These are phyloP conservation scores for Malus domestica DNA, from an alignment of 306 rosid genomes.

Conservation along the genomic window DNA sequence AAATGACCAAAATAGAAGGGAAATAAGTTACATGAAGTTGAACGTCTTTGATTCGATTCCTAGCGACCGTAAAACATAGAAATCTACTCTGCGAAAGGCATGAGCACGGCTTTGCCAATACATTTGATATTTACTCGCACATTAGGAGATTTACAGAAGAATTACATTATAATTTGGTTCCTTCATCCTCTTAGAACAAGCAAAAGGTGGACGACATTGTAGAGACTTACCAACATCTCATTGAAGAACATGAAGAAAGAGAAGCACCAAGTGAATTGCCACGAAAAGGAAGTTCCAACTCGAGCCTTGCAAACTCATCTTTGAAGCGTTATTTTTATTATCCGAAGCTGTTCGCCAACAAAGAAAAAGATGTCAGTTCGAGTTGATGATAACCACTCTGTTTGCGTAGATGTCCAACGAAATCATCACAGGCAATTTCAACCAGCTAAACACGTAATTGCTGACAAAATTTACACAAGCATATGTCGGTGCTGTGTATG, in stretches of 20 bases:
- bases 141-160: neutral
- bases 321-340: constrained; percentile 3
- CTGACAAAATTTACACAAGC: neutral
- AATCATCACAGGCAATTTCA: neutral
- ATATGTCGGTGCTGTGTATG: neutral
- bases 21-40: too few relatives aligned
- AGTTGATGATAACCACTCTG: neutral
- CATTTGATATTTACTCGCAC: neutral
- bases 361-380: constrained; percentile 1
- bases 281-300: constrained; percentile 37
- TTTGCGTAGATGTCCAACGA: neutral
- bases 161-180: neutral
- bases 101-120: neutral
- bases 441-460: neutral
- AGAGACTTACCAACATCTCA: constrained; percentile 10
- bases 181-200: neutral
- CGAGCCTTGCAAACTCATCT: constrained; percentile 25
- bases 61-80: neutral
- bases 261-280: constrained; percentile 29
- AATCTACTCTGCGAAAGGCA: neutral
- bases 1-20: too few relatives aligned
- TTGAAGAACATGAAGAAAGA: constrained; percentile 18
- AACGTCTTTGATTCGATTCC: neutral
- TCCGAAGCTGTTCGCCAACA: constrained; percentile 29
- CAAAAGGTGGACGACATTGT: neutral